Evolutionary conservation across 75 land plant species (phyloP).

Genomic region (Isoetes taiwanensis): DNA sequence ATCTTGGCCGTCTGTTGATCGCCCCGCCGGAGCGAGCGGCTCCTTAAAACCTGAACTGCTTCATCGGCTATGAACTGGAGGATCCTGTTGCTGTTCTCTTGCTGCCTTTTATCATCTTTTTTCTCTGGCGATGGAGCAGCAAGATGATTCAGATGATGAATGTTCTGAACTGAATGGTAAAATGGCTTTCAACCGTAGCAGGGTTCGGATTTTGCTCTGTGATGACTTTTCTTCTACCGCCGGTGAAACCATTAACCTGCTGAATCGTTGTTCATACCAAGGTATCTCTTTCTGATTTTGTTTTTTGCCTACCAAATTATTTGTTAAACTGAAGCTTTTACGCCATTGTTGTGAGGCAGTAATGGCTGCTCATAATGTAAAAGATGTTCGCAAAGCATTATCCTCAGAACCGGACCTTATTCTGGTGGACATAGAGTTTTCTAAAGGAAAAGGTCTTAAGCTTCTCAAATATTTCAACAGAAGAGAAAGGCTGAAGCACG

Average conservation of each 20-base stretch:
- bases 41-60: no score
- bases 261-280: constrained; percentile 65
- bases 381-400: constrained; percentile 45
- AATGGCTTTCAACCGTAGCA: constrained; percentile 65
- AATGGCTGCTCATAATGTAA: constrained; percentile 44
- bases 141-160: no score
- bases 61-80: no score
- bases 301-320: background rate
- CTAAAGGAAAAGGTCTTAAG: constrained; percentile 73
- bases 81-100: no score
- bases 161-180: no score
- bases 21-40: no score
- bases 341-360: background rate
- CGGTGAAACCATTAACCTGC: constrained; percentile 31
- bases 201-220: constrained; percentile 67
- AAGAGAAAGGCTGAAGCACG: constrained; percentile 36
- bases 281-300: constrained; percentile 42
- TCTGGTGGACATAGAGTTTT: constrained; percentile 69
- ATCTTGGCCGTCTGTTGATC: no score
- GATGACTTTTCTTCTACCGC: constrained; percentile 50
- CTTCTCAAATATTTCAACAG: constrained; percentile 55
- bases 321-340: background rate
- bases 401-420: constrained; percentile 57
- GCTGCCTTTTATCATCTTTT: no score
- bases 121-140: no score